phyloP scores from a whole-genome alignment of 179 eudicot genomes.

The Patellifolia procumbens region DNA sequence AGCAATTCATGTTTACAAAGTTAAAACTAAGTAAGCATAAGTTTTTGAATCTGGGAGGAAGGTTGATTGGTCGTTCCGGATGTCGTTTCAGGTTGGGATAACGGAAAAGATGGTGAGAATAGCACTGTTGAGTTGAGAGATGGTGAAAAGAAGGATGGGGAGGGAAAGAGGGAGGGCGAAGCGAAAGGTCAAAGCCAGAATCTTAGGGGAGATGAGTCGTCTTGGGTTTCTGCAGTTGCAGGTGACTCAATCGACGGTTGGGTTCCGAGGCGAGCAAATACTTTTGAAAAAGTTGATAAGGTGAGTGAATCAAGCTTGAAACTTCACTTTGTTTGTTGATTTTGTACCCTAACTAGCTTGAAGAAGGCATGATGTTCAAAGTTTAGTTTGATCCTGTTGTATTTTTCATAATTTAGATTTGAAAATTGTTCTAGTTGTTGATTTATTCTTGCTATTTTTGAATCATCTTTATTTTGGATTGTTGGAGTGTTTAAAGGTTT shows the following conservation, averaged over 20 bases:
- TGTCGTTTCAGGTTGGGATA: constrained; percentile 28
- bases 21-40: no score
- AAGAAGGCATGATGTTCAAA: background rate
- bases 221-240: constrained; percentile 71
- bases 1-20: no score
- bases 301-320: constrained; percentile 34
- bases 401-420: no score
- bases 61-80: constrained; percentile 25
- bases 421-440: no score
- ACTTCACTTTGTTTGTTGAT: constrained; percentile 4
- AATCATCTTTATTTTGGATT: no score
- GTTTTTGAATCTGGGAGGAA: constrained; percentile 43
- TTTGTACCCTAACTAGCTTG: constrained; percentile 4
- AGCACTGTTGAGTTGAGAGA: constrained; percentile 41
- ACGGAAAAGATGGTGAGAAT: constrained; percentile 35
- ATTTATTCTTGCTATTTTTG: no score
- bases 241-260: constrained; percentile 81
- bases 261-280: constrained; percentile 77
- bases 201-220: constrained; percentile 61
- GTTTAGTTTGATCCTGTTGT: constrained; percentile 7
- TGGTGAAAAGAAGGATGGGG: constrained; percentile 36
- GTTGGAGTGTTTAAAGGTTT: no score
- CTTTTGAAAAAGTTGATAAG: constrained; percentile 75
- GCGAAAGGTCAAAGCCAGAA: constrained; percentile 36
- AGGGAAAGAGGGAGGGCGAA: constrained; percentile 25